Evolutionary conservation across 225 moss, liverwort and hornwort species (phyloP).

Genomic region (Bryoerythrophyllum caledonicum): DNA sequence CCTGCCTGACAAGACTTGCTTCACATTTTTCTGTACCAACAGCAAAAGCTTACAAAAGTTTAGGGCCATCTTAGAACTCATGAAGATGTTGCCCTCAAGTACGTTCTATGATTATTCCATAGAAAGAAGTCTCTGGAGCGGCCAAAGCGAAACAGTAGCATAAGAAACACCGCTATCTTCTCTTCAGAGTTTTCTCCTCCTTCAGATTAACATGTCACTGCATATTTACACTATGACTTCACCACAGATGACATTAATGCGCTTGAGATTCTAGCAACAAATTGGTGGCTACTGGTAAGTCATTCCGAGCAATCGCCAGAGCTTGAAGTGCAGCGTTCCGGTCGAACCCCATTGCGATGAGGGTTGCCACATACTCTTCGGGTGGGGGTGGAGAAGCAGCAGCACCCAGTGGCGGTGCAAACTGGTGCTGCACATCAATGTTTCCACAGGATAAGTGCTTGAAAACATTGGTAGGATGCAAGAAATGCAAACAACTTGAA

Average conservation of each 20-base stretch:
- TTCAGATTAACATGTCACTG: constrained; percentile 13
- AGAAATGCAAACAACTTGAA: constrained; percentile 2
- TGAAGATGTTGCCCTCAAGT: background rate
- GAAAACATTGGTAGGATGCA: background rate
- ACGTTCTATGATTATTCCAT: background rate
- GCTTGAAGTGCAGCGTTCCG: constrained; percentile 78
- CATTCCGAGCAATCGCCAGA: constrained; percentile 75
- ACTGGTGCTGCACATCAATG: constrained; percentile 61
- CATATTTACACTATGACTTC: constrained; percentile 13
- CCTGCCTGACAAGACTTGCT: background rate
- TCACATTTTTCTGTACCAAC: too few species aligned
- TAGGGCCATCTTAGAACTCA: background rate
- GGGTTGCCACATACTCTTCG: constrained; percentile 71
- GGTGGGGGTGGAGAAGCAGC: constrained; percentile 51
- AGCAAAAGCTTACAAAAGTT: too few species aligned
- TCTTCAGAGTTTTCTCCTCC: background rate
- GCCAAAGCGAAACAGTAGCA: background rate
- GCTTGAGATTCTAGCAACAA: constrained; percentile 83
- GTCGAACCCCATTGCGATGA: constrained; percentile 94
- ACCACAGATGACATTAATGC: constrained; percentile 35
- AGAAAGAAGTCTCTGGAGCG: background rate
- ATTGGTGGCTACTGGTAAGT: constrained; percentile 76
- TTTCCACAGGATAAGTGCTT: background rate
- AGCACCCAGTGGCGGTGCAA: constrained; percentile 55
- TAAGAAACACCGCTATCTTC: background rate